phyloP scores from a whole-genome alignment of 164 flowering plant species.

The Houttuynia cordata region DNA sequence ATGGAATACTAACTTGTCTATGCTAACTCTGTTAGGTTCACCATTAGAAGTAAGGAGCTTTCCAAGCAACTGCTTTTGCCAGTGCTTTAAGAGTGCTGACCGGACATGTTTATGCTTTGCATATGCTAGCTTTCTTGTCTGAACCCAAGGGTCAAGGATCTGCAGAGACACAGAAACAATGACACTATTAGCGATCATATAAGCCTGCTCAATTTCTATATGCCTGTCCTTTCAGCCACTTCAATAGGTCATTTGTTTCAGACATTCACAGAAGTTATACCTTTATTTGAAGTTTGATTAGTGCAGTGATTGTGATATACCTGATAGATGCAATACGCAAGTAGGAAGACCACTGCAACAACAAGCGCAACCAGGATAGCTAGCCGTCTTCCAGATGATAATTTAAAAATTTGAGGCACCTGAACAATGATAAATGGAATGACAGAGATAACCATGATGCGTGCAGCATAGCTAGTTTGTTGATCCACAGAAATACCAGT shows the following conservation, averaged over 20 bases:
- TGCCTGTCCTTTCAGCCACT: neutral
- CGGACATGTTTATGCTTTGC: slow-evolving; percentile 68
- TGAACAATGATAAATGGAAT: slow-evolving; percentile 83
- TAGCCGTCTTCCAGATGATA: slow-evolving; percentile 51
- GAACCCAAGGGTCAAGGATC: slow-evolving; percentile 86
- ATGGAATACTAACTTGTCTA: slow-evolving; percentile 32
- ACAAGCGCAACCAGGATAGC: slow-evolving; percentile 61
- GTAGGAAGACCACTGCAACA: slow-evolving; percentile 35
- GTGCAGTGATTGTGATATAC: slow-evolving; percentile 18
- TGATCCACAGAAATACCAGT: slow-evolving; percentile 72
- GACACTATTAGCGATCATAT: neutral
- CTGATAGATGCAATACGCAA: slow-evolving; percentile 84
- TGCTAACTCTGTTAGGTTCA: slow-evolving; percentile 33
- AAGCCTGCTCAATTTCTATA: neutral
- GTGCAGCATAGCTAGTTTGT: slow-evolving; percentile 76
- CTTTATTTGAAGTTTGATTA: too few species aligned
- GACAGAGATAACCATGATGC: slow-evolving; percentile 75
- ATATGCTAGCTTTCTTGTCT: slow-evolving; percentile 51
- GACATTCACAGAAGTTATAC: too few species aligned
- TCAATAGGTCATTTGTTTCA: neutral
- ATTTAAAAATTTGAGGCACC: slow-evolving; percentile 42
- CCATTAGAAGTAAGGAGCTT: slow-evolving; percentile 55
- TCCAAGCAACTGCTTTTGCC: slow-evolving; percentile 43
- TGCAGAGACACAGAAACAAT: slow-evolving; percentile 11
- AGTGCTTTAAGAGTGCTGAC: slow-evolving; percentile 49